Conservation (phyloP, 129 eudicot species). For the carrot (Daucus carota) region DH1_v3.0 NC_030381.2:39302001-39302500, state of each 20-base stretch:
- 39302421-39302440: no score
- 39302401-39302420: no score
- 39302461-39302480: not conserved
- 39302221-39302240: not conserved
- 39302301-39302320: conserved; percentile 19
- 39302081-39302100: conserved; percentile 3
- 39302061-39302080: conserved; percentile 6
- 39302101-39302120: conserved; percentile 16
- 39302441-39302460: not conserved
- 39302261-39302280: conserved; percentile 17
- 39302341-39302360: not conserved
- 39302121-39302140: conserved; percentile 36
- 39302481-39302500: not conserved
- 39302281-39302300: conserved; percentile 60
- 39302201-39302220: not conserved
- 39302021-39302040: conserved; percentile 28
- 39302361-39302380: not conserved
- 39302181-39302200: conserved; percentile 22
- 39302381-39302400: not conserved
- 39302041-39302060: conserved; percentile 26
- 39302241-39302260: conserved; percentile 18
- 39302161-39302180: conserved; percentile 40
- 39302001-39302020: conserved; percentile 67
- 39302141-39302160: conserved; percentile 39
- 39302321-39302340: conserved; percentile 30